phyloP scores from a whole-genome alignment of 768 basidiomycete genomes.

The Kwoniella botswanensis region DNA sequence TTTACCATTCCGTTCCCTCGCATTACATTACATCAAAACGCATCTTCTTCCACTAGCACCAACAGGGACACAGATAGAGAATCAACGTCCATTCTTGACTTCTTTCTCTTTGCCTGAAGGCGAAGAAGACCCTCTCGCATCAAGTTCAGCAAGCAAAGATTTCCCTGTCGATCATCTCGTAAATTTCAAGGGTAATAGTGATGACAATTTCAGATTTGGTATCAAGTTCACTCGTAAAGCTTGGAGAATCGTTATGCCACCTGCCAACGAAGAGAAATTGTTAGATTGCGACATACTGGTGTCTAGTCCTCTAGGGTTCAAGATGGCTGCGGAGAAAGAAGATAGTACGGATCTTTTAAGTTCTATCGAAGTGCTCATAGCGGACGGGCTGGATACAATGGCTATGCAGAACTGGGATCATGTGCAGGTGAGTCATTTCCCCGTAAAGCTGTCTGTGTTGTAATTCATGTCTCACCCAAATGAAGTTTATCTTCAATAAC shows the following conservation, averaged over 20 bases:
- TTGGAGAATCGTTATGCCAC: slow-evolving; percentile 61
- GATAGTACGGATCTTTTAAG: slow-evolving; percentile 90
- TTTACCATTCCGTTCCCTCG: slow-evolving; percentile 89
- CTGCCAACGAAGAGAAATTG: slow-evolving; percentile 65
- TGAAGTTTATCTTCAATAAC: slow-evolving; percentile 79
- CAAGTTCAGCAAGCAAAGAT: slow-evolving; percentile 68
- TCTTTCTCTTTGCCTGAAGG: slow-evolving; percentile 85
- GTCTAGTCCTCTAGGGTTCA: slow-evolving; percentile 88
- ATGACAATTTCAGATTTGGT: slow-evolving; percentile 91
- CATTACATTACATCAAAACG: slow-evolving; percentile 78
- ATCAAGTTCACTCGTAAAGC: slow-evolving; percentile 91
- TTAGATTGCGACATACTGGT: slow-evolving; percentile 89
- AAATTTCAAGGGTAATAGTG: slow-evolving; percentile 94
- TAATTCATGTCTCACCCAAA: not conserved
- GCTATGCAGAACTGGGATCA: slow-evolving; percentile 99
- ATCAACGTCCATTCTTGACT: slow-evolving; percentile 75
- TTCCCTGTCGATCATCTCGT: slow-evolving; percentile 90
- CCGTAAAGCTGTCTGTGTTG: not conserved
- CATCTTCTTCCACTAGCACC: slow-evolving; percentile 73
- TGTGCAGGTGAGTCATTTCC: slow-evolving; percentile 69
- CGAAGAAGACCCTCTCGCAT: slow-evolving; percentile 65
- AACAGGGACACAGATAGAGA: slow-evolving; percentile 81
- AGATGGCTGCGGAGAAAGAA: slow-evolving; percentile 92
- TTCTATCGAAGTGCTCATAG: slow-evolving; percentile 86
- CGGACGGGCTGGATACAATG: slow-evolving; percentile 90